Percentiles rank a stretch among this genome's conserved stretches.
Evolutionary conservation across 1,139 yeast species (phyloP).

Genomic region (Ogataea hybrid): DNA sequence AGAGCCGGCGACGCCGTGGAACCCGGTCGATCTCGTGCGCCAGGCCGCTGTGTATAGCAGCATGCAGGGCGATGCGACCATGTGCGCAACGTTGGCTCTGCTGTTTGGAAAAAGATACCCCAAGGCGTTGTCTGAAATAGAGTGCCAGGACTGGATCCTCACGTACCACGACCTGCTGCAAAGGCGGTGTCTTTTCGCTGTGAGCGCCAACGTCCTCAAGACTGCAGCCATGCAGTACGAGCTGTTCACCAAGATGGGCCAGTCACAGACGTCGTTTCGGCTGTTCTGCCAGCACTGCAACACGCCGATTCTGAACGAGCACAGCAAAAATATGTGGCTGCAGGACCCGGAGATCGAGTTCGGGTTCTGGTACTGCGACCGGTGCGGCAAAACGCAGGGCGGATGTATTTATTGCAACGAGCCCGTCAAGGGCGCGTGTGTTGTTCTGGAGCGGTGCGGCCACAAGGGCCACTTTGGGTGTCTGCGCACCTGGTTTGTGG

Average conservation of each 20-base stretch:
- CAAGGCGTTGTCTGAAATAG: conserved; percentile 27
- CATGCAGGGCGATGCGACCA: conserved; percentile 62
- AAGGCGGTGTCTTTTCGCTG: conserved; percentile 50
- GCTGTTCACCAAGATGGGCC: conserved; percentile 44
- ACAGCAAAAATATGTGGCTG: conserved; percentile 41
- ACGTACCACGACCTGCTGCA: conserved; percentile 58
- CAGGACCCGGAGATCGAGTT: conserved; percentile 35
- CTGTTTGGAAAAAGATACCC: conserved; percentile 50
- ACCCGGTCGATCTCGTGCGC: conserved; percentile 40
- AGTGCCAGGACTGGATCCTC: conserved; percentile 55
- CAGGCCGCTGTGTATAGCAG: conserved; percentile 56
- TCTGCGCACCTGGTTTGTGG: conserved; percentile 72
- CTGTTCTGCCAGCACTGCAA: conserved; percentile 70
- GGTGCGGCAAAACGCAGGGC: conserved; percentile 58
- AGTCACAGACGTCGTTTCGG: conserved; percentile 56
- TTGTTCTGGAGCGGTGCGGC: conserved; percentile 75
- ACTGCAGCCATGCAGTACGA: conserved; percentile 41
- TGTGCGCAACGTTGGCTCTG: conserved; percentile 59
- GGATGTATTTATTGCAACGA: conserved; percentile 80
- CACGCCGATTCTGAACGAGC: conserved; percentile 64
- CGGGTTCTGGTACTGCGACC: conserved; percentile 86
- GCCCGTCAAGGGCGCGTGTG: conserved; percentile 71
- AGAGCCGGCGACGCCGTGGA: conserved; percentile 47
- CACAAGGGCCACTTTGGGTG: conserved; percentile 88
- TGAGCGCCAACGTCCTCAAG: conserved; percentile 58